A percentile compares a stretch with the other conserved stretches of the same genome.
These are phyloP conservation scores for Porcisia hertigi DNA, from an alignment of 208 protist genomes.

Conservation along the genomic window DNA sequence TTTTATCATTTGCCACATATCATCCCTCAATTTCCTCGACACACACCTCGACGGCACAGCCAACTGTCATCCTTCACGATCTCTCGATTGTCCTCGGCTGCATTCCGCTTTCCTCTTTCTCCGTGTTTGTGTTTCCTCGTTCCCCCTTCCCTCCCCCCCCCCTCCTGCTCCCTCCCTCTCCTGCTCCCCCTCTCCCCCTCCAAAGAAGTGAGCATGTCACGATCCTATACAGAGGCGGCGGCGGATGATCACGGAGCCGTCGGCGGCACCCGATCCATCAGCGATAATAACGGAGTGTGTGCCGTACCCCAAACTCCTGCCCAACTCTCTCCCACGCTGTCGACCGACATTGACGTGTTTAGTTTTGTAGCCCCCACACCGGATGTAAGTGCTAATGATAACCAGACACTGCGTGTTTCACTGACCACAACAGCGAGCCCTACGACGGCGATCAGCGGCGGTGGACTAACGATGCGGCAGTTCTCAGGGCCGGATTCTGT, in stretches of 20 bases:
- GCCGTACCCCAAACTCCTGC: not conserved
- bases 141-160: too few species aligned
- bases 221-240: not conserved
- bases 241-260: not conserved
- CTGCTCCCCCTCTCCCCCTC: too few species aligned
- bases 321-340: not conserved
- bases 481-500: constrained; percentile 2
- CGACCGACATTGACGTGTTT: not conserved
- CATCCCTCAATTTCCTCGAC: not conserved
- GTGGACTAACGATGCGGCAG: not conserved
- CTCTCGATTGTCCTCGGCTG: not conserved
- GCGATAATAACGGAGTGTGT: not conserved
- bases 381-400: constrained; percentile 14
- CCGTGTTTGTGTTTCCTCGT: not conserved
- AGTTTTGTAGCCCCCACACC: constrained; percentile 11
- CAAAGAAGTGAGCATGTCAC: constrained; percentile 3
- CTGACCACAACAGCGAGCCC: not conserved
- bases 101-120: not conserved
- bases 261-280: not conserved
- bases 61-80: too few species aligned
- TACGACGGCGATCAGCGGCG: not conserved
- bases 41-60: not conserved
- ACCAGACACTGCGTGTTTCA: not conserved
- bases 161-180: too few species aligned
- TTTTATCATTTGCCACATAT: not conserved